These are phyloP conservation scores for Darksidea phi DNA, from an alignment of 495 filamentous ascomycete genomes.

Conservation along the genomic window DNA sequence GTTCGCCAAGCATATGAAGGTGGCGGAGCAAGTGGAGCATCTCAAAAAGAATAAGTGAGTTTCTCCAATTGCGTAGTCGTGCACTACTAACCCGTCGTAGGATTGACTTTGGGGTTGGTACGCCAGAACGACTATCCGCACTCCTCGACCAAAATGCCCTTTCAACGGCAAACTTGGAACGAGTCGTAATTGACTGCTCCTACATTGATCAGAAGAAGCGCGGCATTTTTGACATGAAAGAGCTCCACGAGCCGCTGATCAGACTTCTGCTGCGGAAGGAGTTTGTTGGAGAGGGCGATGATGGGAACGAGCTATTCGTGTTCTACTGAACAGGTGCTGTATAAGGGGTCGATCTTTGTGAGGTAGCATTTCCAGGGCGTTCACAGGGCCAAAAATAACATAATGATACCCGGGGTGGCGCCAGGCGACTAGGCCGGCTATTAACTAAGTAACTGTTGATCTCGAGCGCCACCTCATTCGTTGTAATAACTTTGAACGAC, in stretches of 20 bases:
- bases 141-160: constrained; percentile 56
- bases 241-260: constrained; percentile 74
- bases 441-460: too few relatives aligned
- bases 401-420: too few relatives aligned
- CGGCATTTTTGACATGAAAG: constrained; percentile 88
- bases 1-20: constrained; percentile 97
- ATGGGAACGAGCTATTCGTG: constrained; percentile 53
- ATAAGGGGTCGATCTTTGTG: neutral
- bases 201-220: constrained; percentile 90
- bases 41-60: constrained; percentile 58
- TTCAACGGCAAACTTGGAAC: constrained; percentile 58
- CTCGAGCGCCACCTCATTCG: too few relatives aligned
- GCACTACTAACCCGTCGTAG: constrained; percentile 41
- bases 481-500: too few relatives aligned
- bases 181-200: constrained; percentile 84
- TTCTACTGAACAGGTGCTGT: constrained; percentile 38
- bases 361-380: too few relatives aligned
- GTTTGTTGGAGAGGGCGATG: constrained; percentile 53
- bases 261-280: constrained; percentile 64
- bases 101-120: constrained; percentile 84
- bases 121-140: constrained; percentile 76
- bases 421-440: too few relatives aligned
- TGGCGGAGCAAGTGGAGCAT: constrained; percentile 79
- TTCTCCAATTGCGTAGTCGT: neutral
- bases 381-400: too few relatives aligned